A percentile compares a stretch with the other conserved stretches of the same genome.
Conservation (phyloP, 768 basidiomycete species). For the Mycena crocata region DNA sequence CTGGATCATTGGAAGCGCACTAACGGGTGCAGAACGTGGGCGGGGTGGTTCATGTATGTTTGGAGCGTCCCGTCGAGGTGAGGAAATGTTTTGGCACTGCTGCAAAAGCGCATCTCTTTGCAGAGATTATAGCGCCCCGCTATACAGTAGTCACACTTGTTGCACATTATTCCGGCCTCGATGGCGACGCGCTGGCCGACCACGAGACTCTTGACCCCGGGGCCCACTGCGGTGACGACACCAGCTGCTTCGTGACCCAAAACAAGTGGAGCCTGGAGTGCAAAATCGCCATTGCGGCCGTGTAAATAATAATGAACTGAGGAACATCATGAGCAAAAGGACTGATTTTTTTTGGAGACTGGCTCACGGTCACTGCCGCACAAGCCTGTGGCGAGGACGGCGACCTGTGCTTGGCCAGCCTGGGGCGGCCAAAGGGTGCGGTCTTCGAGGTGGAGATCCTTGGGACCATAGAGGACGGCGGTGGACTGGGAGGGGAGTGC, state of each 20-base stretch:
- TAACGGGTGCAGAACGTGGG: conserved; percentile 87
- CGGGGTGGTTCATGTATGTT: conserved; percentile 89
- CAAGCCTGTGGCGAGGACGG: conserved; percentile 85
- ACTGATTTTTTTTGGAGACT: background rate
- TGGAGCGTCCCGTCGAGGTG: conserved; percentile 95
- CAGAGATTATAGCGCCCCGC: conserved; percentile 94
- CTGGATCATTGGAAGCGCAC: conserved; percentile 44
- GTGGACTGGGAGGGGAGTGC: conserved; percentile 71
- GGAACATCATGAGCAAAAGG: conserved; percentile 16
- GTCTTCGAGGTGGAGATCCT: conserved; percentile 84
- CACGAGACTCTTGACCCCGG: conserved; percentile 69
- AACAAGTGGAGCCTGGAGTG: conserved; percentile 85
- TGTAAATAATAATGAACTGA: conserved; percentile 92
- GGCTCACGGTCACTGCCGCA: conserved; percentile 86
- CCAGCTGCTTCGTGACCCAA: conserved; percentile 97
- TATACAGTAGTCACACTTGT: conserved; percentile 74
- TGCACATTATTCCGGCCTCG: conserved; percentile 93
- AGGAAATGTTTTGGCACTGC: conserved; percentile 90
- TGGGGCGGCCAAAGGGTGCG: conserved; percentile 80
- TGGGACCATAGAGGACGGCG: conserved; percentile 85
- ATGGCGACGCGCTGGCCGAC: conserved; percentile 93
- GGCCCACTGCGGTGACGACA: conserved; percentile 84
- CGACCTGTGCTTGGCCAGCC: conserved; percentile 82
- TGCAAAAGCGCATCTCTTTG: conserved; percentile 89
- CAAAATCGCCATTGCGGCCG: conserved; percentile 94